Evolutionary conservation across 139 green algal species (phyloP), one percentile per base, ranked within the genome.

Genomic region (Diplosphaera chodatii): DNA sequence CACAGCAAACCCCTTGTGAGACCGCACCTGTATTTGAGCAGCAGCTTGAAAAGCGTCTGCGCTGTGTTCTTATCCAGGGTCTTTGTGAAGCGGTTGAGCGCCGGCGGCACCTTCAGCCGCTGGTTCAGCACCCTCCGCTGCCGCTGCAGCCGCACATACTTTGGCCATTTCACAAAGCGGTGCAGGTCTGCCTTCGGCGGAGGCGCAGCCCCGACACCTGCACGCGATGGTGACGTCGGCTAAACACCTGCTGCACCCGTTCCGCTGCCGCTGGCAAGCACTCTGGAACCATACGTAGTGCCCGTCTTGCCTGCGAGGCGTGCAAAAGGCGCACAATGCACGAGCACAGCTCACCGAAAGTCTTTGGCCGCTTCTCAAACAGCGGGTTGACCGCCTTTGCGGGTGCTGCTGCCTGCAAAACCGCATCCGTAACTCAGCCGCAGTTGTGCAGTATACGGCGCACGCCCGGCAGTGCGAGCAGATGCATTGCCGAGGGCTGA

Each of bases 101-200:
- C 85, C 20, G 90, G 90, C 33, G 90, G 90, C 30, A 95, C 90
- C 86, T 96, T 96, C 10, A 97, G 86, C 63, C 93, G 91, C 89
- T 97, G 92, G 69, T 89, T 87, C 30, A 99, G 86, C 72, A 99
- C 88, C 70, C 94, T 86, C 77, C 91, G 88, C 81, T 98, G 92
- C n/a, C 95, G 78, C 89, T 99, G 96, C 70, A 98, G 87, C 74
- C 94, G 93, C 71, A 99, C 93, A 77, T 99, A 99, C 83, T 96
- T 96, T 74, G 96, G 96, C 96, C 96, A 99, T 86, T 96, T 97
- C 10, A 99, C 96, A 76, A 97, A 98, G 66, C 96, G 87, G 88
- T 93, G 91, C 76, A 99, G 78, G 78, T 98, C 92, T 40, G 82
- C 83, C 83, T 96, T 97, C 40, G 91, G 88, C 40, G 87, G 81